Base-by-base conservation (phyloP, 805 yeast species). In the Candida xyloterini region DNA sequence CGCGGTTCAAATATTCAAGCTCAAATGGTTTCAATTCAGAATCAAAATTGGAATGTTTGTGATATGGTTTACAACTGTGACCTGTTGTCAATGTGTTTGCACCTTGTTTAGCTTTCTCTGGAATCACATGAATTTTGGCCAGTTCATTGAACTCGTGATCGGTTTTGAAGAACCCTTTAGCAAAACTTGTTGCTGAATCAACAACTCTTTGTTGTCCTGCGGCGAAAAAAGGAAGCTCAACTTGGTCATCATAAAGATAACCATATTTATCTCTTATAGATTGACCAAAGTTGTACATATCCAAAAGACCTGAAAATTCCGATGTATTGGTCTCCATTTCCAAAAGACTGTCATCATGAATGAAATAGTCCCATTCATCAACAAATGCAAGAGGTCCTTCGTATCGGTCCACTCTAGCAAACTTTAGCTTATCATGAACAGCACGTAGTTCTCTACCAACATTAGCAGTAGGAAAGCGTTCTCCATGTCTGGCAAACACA, bases 401-500 rank as follows among this genome's bases (percentile, higher is more conserved):
- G 48, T 66, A 65, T 0, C 63, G 49, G 5, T 59, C 62, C 15
- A 56, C 56, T 1, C 63, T 61, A 8, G 73, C 59, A 10, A 30
- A 27, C 29, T 55, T 56, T 51, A 79, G 62, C 42, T 66, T 66
- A 5, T 56, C 50, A 18, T 56, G 55, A 4, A 61, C 39, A 1
- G 41, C 40, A 10, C 50, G 42, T 13, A 59, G 48, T 16, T 56
- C 63, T 8, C 35, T 18, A 1, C 51, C 59, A 3, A 69, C 63
- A n/a, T 66, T 62, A 3, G 50, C 58, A 3, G 84, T 73, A 3
- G 87, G 88, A 53, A 69, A 84, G 48, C 95, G 67, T 59, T 85
- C 93, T 15, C 91, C 95, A 55, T 87, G 95, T 54, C 95, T 73
- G 50, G 80, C 78, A 36, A 83, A 62, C 15, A 84, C 62, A 49